These are phyloP conservation scores for Penstemon newberryi DNA, from an alignment of 257 asterid species.

Conservation along the genomic window DNA sequence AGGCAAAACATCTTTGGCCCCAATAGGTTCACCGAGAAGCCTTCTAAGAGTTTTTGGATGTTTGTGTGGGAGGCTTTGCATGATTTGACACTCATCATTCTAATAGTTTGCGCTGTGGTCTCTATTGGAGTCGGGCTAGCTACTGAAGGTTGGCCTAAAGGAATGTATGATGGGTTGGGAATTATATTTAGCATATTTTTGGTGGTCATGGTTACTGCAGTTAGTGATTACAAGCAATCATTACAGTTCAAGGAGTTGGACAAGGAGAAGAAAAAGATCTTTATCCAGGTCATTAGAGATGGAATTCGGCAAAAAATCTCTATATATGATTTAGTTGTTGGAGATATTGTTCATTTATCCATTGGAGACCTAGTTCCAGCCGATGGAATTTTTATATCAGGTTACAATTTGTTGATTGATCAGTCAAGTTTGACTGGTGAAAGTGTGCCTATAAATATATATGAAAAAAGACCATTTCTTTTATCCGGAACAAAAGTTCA, in stretches of 20 bases:
- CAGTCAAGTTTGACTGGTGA: constrained; percentile 97
- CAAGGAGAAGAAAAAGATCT: constrained; percentile 93
- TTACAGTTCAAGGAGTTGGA: constrained; percentile 93
- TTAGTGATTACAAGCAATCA: constrained; percentile 97
- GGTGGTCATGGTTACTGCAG: constrained; percentile 85
- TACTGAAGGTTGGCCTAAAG: constrained; percentile 97
- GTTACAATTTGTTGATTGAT: constrained; percentile 79
- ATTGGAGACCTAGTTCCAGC: constrained; percentile 90
- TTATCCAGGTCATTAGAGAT: constrained; percentile 79
- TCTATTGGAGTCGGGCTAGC: constrained; percentile 94
- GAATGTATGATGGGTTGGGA: constrained; percentile 90
- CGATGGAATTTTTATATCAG: constrained; percentile 82
- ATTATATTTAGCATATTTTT: constrained; percentile 79
- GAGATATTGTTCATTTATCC: constrained; percentile 73
- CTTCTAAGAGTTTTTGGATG: constrained; percentile 81
- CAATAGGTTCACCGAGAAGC: constrained; percentile 81
- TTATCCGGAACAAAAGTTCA: constrained; percentile 87
- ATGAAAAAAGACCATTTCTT: constrained; percentile 79
- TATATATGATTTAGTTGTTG: constrained; percentile 84
- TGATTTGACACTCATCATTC: constrained; percentile 87
- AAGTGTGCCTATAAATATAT: constrained; percentile 73
- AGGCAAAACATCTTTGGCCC: constrained; percentile 73
- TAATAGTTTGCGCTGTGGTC: constrained; percentile 86
- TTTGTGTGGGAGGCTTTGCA: constrained; percentile 98
- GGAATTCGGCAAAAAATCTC: constrained; percentile 79